Percentiles rank a stretch among this genome's conserved stretches.
These are phyloP conservation scores for Fonsecaea multimorphosa DNA, from an alignment of 2,329 filamentous ascomycete genomes.

Conservation along the genomic window DNA sequence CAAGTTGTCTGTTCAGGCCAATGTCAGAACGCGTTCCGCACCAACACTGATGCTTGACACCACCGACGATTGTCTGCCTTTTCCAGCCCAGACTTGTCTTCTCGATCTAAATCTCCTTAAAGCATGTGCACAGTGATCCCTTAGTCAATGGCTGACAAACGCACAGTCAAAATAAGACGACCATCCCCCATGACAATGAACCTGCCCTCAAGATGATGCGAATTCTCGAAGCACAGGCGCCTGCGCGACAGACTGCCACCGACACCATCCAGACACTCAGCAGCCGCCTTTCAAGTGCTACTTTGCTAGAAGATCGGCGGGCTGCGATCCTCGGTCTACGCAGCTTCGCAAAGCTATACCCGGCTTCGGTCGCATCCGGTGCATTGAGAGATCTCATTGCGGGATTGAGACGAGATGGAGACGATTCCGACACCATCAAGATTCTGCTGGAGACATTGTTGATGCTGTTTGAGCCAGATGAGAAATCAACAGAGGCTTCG, in stretches of 20 bases:
- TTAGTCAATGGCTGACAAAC: conserved; percentile 3
- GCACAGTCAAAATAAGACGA: neutral
- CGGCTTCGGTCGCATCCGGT: conserved; percentile 91
- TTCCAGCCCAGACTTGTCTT: neutral
- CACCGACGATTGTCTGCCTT: neutral
- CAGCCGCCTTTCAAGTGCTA: conserved; percentile 84
- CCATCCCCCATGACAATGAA: conserved; percentile 16
- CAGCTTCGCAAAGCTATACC: conserved; percentile 95
- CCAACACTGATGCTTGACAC: neutral
- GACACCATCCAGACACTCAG: conserved; percentile 93
- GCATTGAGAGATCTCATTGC: conserved; percentile 87
- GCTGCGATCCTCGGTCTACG: conserved; percentile 90
- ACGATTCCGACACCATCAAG: conserved; percentile 96
- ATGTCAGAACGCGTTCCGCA: neutral
- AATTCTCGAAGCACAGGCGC: conserved; percentile 73
- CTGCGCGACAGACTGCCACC: conserved; percentile 92
- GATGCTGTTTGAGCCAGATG: conserved; percentile 81
- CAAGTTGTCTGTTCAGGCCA: neutral
- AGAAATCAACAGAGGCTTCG: conserved; percentile 66
- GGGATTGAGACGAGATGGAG: conserved; percentile 82
- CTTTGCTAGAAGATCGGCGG: conserved; percentile 89
- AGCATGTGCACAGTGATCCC: neutral
- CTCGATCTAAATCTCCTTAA: neutral
- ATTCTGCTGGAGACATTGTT: conserved; percentile 92
- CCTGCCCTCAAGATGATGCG: conserved; percentile 53